phyloP scores from a whole-genome alignment of 306 rosid species.

The Casuarina cunninghamiana region DNA sequence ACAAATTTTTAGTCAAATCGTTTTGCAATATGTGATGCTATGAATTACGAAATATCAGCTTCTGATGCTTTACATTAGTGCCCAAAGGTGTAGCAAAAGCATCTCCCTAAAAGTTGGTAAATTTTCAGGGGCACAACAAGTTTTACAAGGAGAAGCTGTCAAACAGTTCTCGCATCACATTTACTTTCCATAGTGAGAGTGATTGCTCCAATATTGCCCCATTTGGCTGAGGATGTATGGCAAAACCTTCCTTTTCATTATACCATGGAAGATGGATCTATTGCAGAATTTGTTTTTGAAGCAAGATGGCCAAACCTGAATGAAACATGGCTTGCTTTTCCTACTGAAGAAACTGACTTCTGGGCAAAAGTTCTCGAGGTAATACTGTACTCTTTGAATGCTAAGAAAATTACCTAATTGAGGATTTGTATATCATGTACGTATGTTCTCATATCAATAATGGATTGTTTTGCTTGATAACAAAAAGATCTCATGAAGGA shows the following conservation, averaged over 20 bases:
- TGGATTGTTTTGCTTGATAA: neutral
- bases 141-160: constrained; percentile 91
- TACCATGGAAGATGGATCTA: constrained; percentile 59
- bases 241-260: constrained; percentile 90
- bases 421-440: constrained; percentile 7
- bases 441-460: constrained; percentile 3
- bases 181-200: constrained; percentile 73
- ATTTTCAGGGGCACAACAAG: constrained; percentile 74
- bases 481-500: neutral
- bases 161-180: constrained; percentile 91
- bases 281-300: constrained; percentile 82
- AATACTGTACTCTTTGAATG: constrained; percentile 7
- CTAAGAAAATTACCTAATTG: neutral
- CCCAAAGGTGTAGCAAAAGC: neutral
- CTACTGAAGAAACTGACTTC: constrained; percentile 65
- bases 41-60: neutral
- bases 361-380: constrained; percentile 95
- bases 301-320: constrained; percentile 87
- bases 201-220: constrained; percentile 94
- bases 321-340: constrained; percentile 68
- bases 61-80: neutral
- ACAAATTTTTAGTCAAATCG: neutral
- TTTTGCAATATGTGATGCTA: neutral
- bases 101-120: constrained; percentile 3
- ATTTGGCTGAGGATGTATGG: constrained; percentile 99